Base-by-base conservation (phyloP, 495 filamentous ascomycete species). In the Penicillium riverlandense region DNA sequence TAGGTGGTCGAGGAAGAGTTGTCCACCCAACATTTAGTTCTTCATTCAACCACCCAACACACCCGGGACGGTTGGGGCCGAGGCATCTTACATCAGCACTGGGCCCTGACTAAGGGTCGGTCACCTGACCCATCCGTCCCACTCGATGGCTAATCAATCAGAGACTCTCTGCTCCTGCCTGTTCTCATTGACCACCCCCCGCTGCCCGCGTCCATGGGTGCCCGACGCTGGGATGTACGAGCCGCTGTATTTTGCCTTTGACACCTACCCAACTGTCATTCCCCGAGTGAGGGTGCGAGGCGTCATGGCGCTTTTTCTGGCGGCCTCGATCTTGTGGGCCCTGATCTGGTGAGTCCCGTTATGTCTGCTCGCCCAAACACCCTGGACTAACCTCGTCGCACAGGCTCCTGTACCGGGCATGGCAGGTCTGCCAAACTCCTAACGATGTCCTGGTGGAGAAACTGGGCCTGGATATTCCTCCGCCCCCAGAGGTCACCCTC, bases 391-490 rank as follows among this genome's bases (percentile, higher is more conserved):
- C 41, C 35, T 43, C 37, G 38, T 40, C 2, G 11, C 15, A 40
- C 2, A 91, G 88, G 89, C 77, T 95, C 41, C 70, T 85, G 9
- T 82, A 83, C 54, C 84, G 90, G 44, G 83, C 85, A 40, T 90
- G 85, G 66, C 83, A 88, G 55, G 88, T 95, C 16, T 76, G 95
- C 31, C 81, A 87, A 60, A 95, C 89, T 40, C 86, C 92, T 8
- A 88, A 96, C 30, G 85, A 91, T 38, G 82, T 94, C 35, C 78
- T 98, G 31, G 88, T 96, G 45, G 82, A 83, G 52, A 82, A 96
- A 31, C 77, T 98, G 14, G 92, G 92, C 29, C 80, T 96, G 49
- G 94, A 98, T 52, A 87, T 96, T 14, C 92, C 92, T 41, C 80
- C 88, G 39, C 79, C 89, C 14, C 92, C 92, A 16, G 80, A 90